phyloP scores from a whole-genome alignment of 2,329 filamentous ascomycete genomes.

The Calonectria pseudoreteaudii region DNA sequence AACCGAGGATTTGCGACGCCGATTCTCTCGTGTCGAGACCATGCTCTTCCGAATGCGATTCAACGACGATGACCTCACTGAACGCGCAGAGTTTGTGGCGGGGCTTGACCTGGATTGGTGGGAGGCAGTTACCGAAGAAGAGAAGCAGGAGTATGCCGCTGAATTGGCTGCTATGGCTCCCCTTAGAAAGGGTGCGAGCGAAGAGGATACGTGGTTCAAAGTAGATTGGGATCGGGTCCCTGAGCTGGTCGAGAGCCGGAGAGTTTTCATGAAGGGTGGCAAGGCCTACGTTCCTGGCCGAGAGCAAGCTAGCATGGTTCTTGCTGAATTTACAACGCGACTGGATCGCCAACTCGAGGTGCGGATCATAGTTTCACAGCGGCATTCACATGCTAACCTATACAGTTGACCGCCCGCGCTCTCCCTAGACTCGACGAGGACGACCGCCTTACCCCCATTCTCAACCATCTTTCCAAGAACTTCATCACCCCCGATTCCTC shows the following conservation, averaged over 20 bases:
- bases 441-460: slow-evolving; percentile 80
- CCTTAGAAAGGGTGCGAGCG: slow-evolving; percentile 56
- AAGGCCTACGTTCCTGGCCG: slow-evolving; percentile 91
- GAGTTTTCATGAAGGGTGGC: slow-evolving; percentile 81
- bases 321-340: slow-evolving; percentile 84
- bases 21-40: slow-evolving; percentile 88
- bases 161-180: slow-evolving; percentile 66
- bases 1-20: slow-evolving; percentile 88
- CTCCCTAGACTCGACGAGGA: slow-evolving; percentile 95
- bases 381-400: slow-evolving; percentile 2
- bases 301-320: slow-evolving; percentile 89
- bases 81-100: slow-evolving; percentile 81
- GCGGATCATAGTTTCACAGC: slow-evolving; percentile 35
- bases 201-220: slow-evolving; percentile 94
- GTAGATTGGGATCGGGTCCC: slow-evolving; percentile 95
- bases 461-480: slow-evolving; percentile 88
- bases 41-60: slow-evolving; percentile 90
- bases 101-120: slow-evolving; percentile 89
- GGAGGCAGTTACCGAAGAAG: slow-evolving; percentile 83
- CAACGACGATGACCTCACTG: slow-evolving; percentile 78
- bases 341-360: slow-evolving; percentile 88
- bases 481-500: slow-evolving; percentile 92
- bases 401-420: slow-evolving; percentile 85
- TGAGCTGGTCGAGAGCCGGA: slow-evolving; percentile 84
- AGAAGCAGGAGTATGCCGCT: slow-evolving; percentile 73